These are phyloP conservation scores for Balakata baccata DNA, from an alignment of 345 rosid species.

Conservation along the genomic window DNA sequence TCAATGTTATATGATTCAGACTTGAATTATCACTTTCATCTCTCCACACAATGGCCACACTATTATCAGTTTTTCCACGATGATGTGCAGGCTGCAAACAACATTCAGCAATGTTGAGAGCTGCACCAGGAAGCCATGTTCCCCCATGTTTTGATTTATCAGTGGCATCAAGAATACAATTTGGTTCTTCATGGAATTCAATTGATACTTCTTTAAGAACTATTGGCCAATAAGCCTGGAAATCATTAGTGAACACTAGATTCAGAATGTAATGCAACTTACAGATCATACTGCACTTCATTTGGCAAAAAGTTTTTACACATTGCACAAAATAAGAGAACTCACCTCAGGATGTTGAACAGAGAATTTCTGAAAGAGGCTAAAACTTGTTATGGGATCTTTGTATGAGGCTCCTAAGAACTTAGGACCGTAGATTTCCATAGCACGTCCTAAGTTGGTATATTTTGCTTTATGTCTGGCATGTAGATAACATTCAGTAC, in stretches of 20 bases:
- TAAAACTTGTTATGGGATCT: conserved; percentile 68
- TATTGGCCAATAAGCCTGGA: conserved; percentile 72
- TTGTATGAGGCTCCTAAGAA: conserved; percentile 65
- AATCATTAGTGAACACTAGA: background rate
- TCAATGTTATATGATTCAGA: conserved; percentile 51
- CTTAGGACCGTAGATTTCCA: conserved; percentile 66
- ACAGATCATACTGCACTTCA: background rate
- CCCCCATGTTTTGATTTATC: conserved; percentile 54
- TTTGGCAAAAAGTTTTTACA: background rate
- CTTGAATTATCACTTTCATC: conserved; percentile 61
- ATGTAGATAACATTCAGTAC: background rate
- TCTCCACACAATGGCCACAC: conserved; percentile 73
- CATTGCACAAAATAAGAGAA: background rate
- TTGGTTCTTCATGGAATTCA: conserved; percentile 51
- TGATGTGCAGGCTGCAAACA: conserved; percentile 57
- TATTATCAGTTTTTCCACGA: conserved; percentile 52
- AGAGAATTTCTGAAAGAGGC: conserved; percentile 55
- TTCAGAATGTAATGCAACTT: conserved; percentile 7
- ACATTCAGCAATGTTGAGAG: conserved; percentile 73
- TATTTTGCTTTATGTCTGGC: conserved; percentile 48
- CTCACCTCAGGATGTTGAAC: conserved; percentile 66
- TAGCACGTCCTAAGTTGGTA: conserved; percentile 67
- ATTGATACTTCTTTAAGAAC: conserved; percentile 63
- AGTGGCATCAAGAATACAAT: conserved; percentile 56
- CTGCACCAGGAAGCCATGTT: conserved; percentile 75